These are phyloP conservation scores for Cardiospermum halicacabum DNA, from an alignment of 345 rosid genomes.

Conservation along the genomic window DNA sequence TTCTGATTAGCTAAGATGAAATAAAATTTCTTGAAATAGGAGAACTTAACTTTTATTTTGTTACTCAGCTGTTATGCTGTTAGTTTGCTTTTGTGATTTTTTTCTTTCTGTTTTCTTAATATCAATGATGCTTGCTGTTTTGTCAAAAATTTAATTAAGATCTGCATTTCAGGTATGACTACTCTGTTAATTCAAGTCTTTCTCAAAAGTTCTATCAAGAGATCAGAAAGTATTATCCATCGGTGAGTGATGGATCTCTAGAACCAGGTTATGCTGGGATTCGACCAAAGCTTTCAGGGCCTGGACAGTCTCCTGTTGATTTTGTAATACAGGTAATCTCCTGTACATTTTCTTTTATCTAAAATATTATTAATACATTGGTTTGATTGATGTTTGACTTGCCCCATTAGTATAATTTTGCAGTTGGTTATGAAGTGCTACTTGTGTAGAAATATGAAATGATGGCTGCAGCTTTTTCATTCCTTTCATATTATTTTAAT, in stretches of 20 bases:
- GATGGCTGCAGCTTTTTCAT: background rate
- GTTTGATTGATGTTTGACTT: background rate
- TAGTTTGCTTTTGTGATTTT: background rate
- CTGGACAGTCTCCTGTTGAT: slow-evolving; percentile 57
- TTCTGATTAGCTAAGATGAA: background rate
- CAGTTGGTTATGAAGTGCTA: background rate
- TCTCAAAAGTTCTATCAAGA: slow-evolving; percentile 64
- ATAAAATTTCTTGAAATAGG: background rate
- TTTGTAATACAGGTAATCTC: slow-evolving; percentile 71
- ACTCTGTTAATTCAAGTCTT: slow-evolving; percentile 44
- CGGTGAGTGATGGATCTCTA: slow-evolving; percentile 63
- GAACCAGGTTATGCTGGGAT: slow-evolving; percentile 84
- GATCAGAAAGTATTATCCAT: slow-evolving; percentile 77
- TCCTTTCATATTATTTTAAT: background rate
- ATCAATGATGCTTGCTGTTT: background rate
- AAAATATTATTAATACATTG: background rate
- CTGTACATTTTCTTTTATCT: slow-evolving; percentile 1
- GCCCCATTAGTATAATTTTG: background rate
- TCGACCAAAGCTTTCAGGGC: slow-evolving; percentile 80
- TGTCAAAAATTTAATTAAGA: slow-evolving; percentile 6
- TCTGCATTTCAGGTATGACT: slow-evolving; percentile 56
- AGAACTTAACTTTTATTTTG: background rate
- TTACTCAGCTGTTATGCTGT: background rate
- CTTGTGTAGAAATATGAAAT: slow-evolving; percentile 1
- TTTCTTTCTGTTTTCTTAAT: background rate